Percentiles rank a stretch among this genome's conserved stretches.
These are phyloP conservation scores for Austroboletus niveus DNA, from an alignment of 1,284 basidiomycete species.

Conservation along the genomic window DNA sequence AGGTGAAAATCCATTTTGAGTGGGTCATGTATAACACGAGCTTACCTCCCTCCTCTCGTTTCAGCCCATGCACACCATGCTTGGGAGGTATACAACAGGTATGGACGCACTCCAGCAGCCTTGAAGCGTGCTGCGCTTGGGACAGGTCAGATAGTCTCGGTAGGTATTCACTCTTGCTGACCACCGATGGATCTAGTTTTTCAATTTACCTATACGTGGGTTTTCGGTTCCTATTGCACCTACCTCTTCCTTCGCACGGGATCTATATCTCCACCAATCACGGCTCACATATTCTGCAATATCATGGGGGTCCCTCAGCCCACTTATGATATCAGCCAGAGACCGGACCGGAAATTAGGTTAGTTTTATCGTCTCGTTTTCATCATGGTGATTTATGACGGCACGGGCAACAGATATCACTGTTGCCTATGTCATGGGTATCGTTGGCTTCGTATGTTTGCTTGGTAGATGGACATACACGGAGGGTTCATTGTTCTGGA, in stretches of 20 bases:
- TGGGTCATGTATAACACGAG: slow-evolving; percentile 2
- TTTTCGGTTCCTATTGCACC: slow-evolving; percentile 90
- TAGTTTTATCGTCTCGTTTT: slow-evolving; percentile 12
- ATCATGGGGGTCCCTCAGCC: slow-evolving; percentile 84
- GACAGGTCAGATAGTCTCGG: slow-evolving; percentile 49
- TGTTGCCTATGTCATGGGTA: slow-evolving; percentile 46
- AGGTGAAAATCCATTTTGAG: slow-evolving; percentile 46
- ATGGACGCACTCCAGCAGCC: slow-evolving; percentile 63
- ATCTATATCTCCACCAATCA: slow-evolving; percentile 59
- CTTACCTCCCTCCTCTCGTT: slow-evolving; percentile 5
- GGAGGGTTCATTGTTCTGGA: slow-evolving; percentile 39
- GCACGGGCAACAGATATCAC: slow-evolving; percentile 39
- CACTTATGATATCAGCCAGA: slow-evolving; percentile 34
- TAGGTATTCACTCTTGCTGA: slow-evolving; percentile 6
- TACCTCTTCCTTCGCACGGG: slow-evolving; percentile 85
- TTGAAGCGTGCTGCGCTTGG: slow-evolving; percentile 57
- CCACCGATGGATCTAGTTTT: slow-evolving; percentile 52
- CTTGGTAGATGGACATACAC: slow-evolving; percentile 36
- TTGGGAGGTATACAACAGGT: slow-evolving; percentile 76
- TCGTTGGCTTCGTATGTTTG: slow-evolving; percentile 40
- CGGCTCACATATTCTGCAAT: slow-evolving; percentile 90
- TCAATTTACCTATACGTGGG: slow-evolving; percentile 85
- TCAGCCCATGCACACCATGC: slow-evolving; percentile 91
- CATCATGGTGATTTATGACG: slow-evolving; percentile 7
- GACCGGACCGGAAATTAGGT: slow-evolving; percentile 40